Evolutionary conservation across 2,329 filamentous ascomycete genomes (phyloP).

Genomic region (Neurospora sp.): DNA sequence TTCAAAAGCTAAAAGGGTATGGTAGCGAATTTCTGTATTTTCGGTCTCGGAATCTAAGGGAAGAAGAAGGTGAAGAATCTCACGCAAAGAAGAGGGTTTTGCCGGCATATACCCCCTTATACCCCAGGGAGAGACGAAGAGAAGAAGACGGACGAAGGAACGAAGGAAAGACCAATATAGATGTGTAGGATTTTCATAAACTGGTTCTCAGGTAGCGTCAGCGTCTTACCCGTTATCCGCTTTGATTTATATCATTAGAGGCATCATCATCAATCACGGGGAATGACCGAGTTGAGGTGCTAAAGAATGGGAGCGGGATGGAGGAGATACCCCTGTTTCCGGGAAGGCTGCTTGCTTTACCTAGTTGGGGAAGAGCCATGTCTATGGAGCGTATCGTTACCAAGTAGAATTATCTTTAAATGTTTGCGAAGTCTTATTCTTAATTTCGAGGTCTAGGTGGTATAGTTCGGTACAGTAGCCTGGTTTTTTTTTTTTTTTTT

Average conservation of each 20-base stretch:
- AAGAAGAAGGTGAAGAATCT: neutral
- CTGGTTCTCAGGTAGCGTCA: neutral
- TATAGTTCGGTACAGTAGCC: neutral
- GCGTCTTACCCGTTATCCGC: neutral
- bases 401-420: neutral
- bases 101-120: neutral
- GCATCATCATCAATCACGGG: neutral
- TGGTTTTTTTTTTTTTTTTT: neutral
- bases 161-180: neutral
- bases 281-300: neutral
- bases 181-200: neutral
- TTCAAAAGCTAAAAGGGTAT: neutral
- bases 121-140: neutral
- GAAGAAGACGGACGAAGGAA: neutral
- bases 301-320: neutral
- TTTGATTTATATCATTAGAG: neutral
- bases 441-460: neutral
- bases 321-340: neutral
- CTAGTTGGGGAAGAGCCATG: neutral
- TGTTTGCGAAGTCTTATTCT: neutral
- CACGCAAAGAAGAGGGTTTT: neutral
- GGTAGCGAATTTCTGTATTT: neutral
- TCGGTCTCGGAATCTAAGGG: neutral
- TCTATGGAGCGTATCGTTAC: neutral
- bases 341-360: neutral